Evolutionary conservation across 257 asterid genomes (phyloP).

Genomic region (Penstemon davidsonii): DNA sequence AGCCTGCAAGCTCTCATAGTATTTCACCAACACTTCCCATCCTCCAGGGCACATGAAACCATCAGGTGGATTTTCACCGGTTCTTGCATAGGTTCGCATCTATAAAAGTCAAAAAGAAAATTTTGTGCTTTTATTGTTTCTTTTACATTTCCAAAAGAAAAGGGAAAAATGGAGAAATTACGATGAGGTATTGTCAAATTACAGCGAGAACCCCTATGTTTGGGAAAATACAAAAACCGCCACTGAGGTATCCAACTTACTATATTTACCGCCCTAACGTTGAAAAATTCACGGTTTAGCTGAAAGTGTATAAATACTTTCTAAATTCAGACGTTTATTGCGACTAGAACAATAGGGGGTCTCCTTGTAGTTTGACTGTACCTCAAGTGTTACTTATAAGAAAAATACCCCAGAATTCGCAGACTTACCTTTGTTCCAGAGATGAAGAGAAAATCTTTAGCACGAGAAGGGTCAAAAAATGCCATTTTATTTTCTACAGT

Average conservation of each 20-base stretch:
- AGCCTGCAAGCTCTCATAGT: slow-evolving; percentile 74
- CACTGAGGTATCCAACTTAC: not conserved
- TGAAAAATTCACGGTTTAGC: too few relatives aligned
- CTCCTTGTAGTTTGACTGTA: not conserved
- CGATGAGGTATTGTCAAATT: too few relatives aligned
- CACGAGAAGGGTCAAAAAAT: slow-evolving; percentile 81
- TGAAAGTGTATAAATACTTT: too few relatives aligned
- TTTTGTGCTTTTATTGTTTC: not conserved
- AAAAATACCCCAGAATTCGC: not conserved
- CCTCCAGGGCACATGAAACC: slow-evolving; percentile 90
- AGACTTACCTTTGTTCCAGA: slow-evolving; percentile 77
- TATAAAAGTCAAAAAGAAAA: slow-evolving; percentile 26
- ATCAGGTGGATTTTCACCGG: slow-evolving; percentile 75
- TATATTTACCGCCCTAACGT: too few relatives aligned
- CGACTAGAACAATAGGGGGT: not conserved
- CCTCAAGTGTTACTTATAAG: not conserved
- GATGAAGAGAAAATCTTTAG: slow-evolving; percentile 76
- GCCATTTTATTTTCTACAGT: slow-evolving; percentile 66
- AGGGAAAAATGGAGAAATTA: too few relatives aligned
- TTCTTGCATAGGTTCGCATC: slow-evolving; percentile 80
- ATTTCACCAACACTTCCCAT: slow-evolving; percentile 76
- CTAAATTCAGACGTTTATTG: too few relatives aligned
- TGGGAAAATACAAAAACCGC: not conserved
- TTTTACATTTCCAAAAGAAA: too few relatives aligned
- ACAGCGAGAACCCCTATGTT: too few relatives aligned